Evolutionary conservation across 1,139 yeast genomes (phyloP), one percentile per base, ranked within the genome.

Genomic region (Yarrowia galli): DNA sequence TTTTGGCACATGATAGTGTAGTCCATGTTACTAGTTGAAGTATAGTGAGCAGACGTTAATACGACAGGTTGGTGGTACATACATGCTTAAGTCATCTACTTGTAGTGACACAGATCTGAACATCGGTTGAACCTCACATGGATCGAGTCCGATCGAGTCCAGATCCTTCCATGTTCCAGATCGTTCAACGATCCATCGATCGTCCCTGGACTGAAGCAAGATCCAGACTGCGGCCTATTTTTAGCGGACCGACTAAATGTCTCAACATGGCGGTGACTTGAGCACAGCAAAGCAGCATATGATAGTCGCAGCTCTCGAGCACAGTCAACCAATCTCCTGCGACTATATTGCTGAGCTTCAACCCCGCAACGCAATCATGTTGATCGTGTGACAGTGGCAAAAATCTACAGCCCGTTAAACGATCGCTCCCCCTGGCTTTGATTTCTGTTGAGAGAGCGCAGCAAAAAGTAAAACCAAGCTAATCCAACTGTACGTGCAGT

Each of bases 301-400:
- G 60, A 36, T 16, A 38, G 32, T 53, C 60, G 60, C 60, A 53
- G 60, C 60, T 53, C 20, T 53, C 45, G 45, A 36, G 60, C 45
- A 53, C 10, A 10, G 18, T 13, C 42, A 36, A 10, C 32, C 56
- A 32, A 35, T 35, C 38, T 32, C 22, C 35, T 16, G n/a, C 16
- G 18, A 15, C 49, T 15, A 28, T 16, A 12, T 48, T 32, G 56
- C 56, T 32, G 40, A 49, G 53, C 25, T 36, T 9, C 10, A 28
- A 22, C 45, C 45, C 60, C 60, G 45, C 60, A 36, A 16, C 60
- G 60, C 60, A 22, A 16, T 36, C 20, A 4, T 36, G 32, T 16
- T 22, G 60, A 38, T 53, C 60, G 45, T 36, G 60, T 36, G 60
- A 53, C 56, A 49, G 60, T 51, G 42, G 58, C 58, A 51, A 51